Evolutionary conservation across 2,329 filamentous ascomycete species (phyloP).

Genomic region (Colletotrichum euphorbiae): DNA sequence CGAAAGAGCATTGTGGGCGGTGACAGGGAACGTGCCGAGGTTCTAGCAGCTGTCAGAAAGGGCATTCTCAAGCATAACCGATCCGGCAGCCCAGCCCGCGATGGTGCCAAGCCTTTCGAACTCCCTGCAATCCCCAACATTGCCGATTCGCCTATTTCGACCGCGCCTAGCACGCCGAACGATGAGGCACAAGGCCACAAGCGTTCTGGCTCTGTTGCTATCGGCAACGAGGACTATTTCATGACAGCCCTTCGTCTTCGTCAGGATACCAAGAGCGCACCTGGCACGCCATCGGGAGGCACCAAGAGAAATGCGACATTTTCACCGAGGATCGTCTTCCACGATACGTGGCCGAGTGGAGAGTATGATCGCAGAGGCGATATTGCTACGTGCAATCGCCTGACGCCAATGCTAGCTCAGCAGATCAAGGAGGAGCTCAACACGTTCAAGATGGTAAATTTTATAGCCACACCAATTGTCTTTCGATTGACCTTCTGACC

Average conservation of each 20-base stretch:
- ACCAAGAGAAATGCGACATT: conserved; percentile 77
- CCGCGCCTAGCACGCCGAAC: conserved; percentile 86
- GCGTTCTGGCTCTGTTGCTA: conserved; percentile 76
- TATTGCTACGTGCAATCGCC: conserved; percentile 95
- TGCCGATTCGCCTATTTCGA: conserved; percentile 84
- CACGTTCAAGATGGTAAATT: conserved; percentile 96
- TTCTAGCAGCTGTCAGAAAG: conserved; percentile 91
- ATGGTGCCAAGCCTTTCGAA: conserved; percentile 44
- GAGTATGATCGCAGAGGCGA: conserved; percentile 98
- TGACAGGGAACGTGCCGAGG: conserved; percentile 89
- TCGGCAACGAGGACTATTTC: conserved; percentile 92
- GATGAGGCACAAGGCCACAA: conserved; percentile 78
- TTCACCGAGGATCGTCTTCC: conserved; percentile 92
- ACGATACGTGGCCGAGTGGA: conserved; percentile 94
- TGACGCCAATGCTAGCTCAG: conserved; percentile 96
- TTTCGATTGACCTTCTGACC: conserved; percentile 51
- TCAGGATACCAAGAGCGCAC: conserved; percentile 82
- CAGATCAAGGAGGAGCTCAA: conserved; percentile 99
- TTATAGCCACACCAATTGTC: neutral
- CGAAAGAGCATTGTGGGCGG: conserved; percentile 92
- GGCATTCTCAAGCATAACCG: conserved; percentile 89
- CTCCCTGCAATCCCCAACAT: conserved; percentile 72
- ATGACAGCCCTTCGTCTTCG: conserved; percentile 79
- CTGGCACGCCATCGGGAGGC: conserved; percentile 78
- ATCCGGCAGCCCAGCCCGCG: conserved; percentile 33